Percentiles rank a stretch among this genome's conserved stretches.
phyloP scores from a whole-genome alignment of 257 asterid species.

The Verbascum thapsus region DNA sequence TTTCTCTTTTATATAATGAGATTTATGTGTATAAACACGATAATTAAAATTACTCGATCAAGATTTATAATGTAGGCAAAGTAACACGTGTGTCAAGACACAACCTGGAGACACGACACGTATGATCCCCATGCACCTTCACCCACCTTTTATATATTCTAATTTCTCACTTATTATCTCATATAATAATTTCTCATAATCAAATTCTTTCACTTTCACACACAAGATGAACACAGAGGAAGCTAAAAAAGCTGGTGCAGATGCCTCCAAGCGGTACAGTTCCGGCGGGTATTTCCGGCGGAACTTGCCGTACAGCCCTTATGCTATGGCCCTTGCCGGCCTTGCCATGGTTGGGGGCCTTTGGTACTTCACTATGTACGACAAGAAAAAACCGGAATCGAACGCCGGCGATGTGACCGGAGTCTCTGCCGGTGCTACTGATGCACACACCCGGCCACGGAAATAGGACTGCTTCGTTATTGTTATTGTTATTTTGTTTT shows the following conservation, averaged over 20 bases:
- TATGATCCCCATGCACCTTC: slow-evolving; percentile 27
- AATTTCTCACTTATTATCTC: too few species aligned
- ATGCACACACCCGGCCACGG: neutral
- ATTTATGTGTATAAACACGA: neutral
- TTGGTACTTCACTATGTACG: slow-evolving; percentile 69
- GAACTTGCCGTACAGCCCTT: slow-evolving; percentile 52
- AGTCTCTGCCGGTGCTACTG: slow-evolving; percentile 46
- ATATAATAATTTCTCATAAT: neutral
- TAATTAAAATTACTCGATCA: too few species aligned
- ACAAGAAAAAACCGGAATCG: slow-evolving; percentile 68
- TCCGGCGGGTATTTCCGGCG: slow-evolving; percentile 70
- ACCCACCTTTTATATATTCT: too few species aligned
- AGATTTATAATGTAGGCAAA: neutral
- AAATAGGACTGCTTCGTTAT: too few species aligned
- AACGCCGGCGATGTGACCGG: slow-evolving; percentile 60
- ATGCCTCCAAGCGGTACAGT: slow-evolving; percentile 51
- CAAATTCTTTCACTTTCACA: slow-evolving; percentile 28
- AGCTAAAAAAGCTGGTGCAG: slow-evolving; percentile 55
- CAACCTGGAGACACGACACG: slow-evolving; percentile 25
- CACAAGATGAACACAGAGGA: slow-evolving; percentile 83
- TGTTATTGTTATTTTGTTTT: too few species aligned
- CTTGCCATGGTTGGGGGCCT: slow-evolving; percentile 46
- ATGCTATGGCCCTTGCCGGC: slow-evolving; percentile 45
- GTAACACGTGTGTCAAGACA: slow-evolving; percentile 5
- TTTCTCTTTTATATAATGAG: neutral